phyloP scores from a whole-genome alignment of 352 stramenopile species.

The Globisporangium apiculatum region DNA sequence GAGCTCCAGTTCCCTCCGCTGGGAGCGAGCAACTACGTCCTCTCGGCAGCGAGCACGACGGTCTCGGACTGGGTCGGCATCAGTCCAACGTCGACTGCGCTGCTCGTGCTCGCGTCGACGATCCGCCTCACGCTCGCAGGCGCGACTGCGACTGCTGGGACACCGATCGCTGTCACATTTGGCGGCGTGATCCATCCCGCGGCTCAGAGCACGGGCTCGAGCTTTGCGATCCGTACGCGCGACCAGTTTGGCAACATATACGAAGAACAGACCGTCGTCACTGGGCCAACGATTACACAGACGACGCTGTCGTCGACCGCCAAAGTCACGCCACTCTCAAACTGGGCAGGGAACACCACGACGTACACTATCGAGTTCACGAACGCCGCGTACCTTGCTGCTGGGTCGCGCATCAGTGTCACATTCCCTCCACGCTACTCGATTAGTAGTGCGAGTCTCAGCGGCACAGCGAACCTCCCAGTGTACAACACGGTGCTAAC shows the following conservation, averaged over 20 bases:
- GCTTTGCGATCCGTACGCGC: slow-evolving; percentile 39
- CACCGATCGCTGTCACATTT: slow-evolving; percentile 30
- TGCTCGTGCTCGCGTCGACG: slow-evolving; percentile 23
- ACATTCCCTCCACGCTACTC: slow-evolving; percentile 39
- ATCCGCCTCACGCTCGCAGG: slow-evolving; percentile 33
- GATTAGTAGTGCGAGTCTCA: slow-evolving; percentile 20
- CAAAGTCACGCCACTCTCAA: slow-evolving; percentile 30
- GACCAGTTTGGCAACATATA: slow-evolving; percentile 29
- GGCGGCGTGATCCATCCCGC: slow-evolving; percentile 47
- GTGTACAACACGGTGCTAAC: slow-evolving; percentile 22
- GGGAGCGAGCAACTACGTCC: slow-evolving; percentile 27
- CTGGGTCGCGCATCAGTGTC: slow-evolving; percentile 26
- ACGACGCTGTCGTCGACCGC: slow-evolving; percentile 23
- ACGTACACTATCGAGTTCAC: slow-evolving; percentile 34
- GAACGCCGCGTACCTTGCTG: slow-evolving; percentile 35
- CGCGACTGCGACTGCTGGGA: slow-evolving; percentile 16
- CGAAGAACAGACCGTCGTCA: slow-evolving; percentile 23
- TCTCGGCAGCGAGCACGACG: slow-evolving; percentile 17
- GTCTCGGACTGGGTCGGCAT: slow-evolving; percentile 20
- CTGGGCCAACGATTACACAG: slow-evolving; percentile 18
- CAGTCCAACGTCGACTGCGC: slow-evolving; percentile 19
- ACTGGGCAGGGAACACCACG: slow-evolving; percentile 34
- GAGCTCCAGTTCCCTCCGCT: slow-evolving; percentile 40
- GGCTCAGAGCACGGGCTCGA: slow-evolving; percentile 15
- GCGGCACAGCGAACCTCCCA: slow-evolving; percentile 21